Evolutionary conservation across 1,139 yeast genomes (phyloP), one percentile per base, ranked within the genome.

Genomic region (Pichia sorboxylosa): DNA sequence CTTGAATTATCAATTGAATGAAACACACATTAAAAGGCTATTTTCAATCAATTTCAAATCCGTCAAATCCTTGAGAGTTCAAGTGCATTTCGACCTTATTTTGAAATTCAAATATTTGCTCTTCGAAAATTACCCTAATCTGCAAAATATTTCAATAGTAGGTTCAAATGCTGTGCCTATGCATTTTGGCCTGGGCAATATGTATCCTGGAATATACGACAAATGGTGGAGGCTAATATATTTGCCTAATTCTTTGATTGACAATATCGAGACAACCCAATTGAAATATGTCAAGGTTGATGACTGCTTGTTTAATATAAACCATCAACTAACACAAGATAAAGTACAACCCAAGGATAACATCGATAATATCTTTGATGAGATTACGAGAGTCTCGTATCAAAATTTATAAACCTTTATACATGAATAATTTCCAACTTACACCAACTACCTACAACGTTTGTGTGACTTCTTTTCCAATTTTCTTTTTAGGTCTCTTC

Each of bases 141-240:
- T 73, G 28, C 41, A 43, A 17, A 57, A 48, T 27, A 46, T 72
- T n/a, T 69, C 68, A 46, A 49, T 72, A 2, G 61, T 66, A 38
- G 78, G 77, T 1, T 49, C 61, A 15, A 61, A 63, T 17, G 66
- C 76, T 0, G 73, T 73, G 4, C 75, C 74, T 1, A 58, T 66
- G 5, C 72, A 70, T 46, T 59, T 71, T 55, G 79, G 77, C 0
- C 48, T 68, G 17, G 74, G 69, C 13, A 67, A 64, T 54, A 55
- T 60, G 4, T 71, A 70, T 45, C 74, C 74, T 4, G 69, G 70
- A 3, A 57, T 73, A 3, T 63, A 63, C 42, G 78, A 72, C 46
- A 69, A 66, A 36, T 73, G 79, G 78, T 59, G 61, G 39, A 61
- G 69, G 36, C 71, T 71, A 1, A 74, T 69, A 41, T 74, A 69